Percentiles rank a stretch among this genome's conserved stretches.
These are phyloP conservation scores for Apiotrichum veenhuisii DNA, from an alignment of 1,284 basidiomycete species.

Conservation along the genomic window DNA sequence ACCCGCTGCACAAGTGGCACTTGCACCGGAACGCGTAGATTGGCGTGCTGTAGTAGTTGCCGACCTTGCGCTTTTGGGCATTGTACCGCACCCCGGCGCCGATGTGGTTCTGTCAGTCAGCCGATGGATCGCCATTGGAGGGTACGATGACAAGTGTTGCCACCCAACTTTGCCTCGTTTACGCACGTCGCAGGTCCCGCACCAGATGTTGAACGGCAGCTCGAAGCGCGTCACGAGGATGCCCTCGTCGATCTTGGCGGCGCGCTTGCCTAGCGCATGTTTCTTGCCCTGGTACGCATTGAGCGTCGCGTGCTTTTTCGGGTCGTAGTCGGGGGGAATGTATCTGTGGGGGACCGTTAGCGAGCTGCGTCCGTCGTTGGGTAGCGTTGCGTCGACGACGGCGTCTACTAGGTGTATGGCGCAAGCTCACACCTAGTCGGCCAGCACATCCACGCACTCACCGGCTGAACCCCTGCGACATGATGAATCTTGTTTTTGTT, in stretches of 20 bases:
- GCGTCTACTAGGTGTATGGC: no score
- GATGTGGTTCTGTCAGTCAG: slow-evolving; percentile 79
- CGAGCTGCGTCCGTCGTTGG: slow-evolving; percentile 58
- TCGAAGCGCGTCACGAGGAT: slow-evolving; percentile 87
- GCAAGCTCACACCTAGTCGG: no score
- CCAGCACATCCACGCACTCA: no score
- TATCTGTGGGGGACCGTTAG: slow-evolving; percentile 72
- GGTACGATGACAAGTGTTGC: no score
- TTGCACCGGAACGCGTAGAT: slow-evolving; percentile 95
- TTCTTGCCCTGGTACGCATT: slow-evolving; percentile 74
- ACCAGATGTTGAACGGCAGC: slow-evolving; percentile 97
- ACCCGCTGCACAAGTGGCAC: slow-evolving; percentile 86
- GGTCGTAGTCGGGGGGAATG: slow-evolving; percentile 89
- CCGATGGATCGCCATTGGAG: no score
- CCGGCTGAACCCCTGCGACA: slow-evolving; percentile 68
- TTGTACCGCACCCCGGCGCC: slow-evolving; percentile 98
- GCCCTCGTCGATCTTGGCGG: slow-evolving; percentile 83
- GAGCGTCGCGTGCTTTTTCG: slow-evolving; percentile 70
- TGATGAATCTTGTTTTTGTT: no score
- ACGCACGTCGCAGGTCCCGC: slow-evolving; percentile 71
- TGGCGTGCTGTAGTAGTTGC: slow-evolving; percentile 90
- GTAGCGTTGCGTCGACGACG: no score
- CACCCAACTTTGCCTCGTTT: no score
- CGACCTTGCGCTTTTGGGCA: slow-evolving; percentile 94
- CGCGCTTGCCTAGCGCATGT: slow-evolving; percentile 88